Evolutionary conservation across 148 eudicot species (phyloP).

Genomic region (Spergularia marina): DNA sequence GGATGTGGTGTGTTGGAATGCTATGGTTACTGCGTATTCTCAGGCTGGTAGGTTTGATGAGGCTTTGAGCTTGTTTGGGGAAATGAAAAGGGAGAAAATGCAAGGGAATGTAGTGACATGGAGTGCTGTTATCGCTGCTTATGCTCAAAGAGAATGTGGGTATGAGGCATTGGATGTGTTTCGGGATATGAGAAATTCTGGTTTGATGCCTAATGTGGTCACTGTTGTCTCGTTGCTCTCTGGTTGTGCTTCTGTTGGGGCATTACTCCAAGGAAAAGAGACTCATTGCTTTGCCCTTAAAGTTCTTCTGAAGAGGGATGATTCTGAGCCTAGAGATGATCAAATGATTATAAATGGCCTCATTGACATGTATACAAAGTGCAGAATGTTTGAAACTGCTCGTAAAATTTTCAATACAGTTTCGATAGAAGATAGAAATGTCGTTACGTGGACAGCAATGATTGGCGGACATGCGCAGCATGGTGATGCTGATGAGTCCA

Average conservation of each 20-base stretch:
- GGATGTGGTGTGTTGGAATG: slow-evolving; percentile 85
- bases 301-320: slow-evolving; percentile 27
- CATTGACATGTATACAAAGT: slow-evolving; percentile 77
- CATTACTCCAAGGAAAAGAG: slow-evolving; percentile 61
- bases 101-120: slow-evolving; percentile 65
- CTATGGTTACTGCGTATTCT: slow-evolving; percentile 70
- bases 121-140: slow-evolving; percentile 83
- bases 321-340: slow-evolving; percentile 40
- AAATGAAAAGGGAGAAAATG: slow-evolving; percentile 47
- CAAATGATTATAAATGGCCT: slow-evolving; percentile 63
- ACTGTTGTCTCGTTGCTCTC: slow-evolving; percentile 70
- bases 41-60: slow-evolving; percentile 59
- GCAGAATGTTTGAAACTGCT: slow-evolving; percentile 46
- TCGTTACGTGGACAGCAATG: slow-evolving; percentile 81
- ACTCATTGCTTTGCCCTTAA: slow-evolving; percentile 62
- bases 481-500: slow-evolving; percentile 69
- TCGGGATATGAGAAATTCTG: slow-evolving; percentile 46
- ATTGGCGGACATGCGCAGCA: slow-evolving; percentile 79
- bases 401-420: slow-evolving; percentile 48
- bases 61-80: slow-evolving; percentile 57
- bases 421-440: slow-evolving; percentile 40
- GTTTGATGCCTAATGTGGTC: slow-evolving; percentile 59
- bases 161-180: slow-evolving; percentile 60
- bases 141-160: slow-evolving; percentile 68
- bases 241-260: slow-evolving; percentile 60